phyloP scores from a whole-genome alignment of 306 rosid genomes.

The Rubus parviflorus region DNA sequence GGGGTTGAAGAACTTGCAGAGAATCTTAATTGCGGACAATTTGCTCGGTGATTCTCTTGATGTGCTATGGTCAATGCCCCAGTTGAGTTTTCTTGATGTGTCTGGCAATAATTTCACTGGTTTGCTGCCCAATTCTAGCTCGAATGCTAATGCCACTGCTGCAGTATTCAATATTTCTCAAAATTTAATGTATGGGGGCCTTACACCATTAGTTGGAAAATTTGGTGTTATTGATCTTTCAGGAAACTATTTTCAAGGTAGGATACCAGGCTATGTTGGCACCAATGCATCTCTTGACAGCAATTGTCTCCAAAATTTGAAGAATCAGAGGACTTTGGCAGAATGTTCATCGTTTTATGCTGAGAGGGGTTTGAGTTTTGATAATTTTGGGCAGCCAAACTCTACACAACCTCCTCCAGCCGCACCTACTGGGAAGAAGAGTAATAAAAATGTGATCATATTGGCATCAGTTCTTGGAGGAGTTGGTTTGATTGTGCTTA shows the following conservation, averaged over 20 bases:
- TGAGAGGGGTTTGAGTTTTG: slow-evolving; percentile 57
- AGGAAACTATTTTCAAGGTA: slow-evolving; percentile 75
- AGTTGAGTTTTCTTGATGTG: slow-evolving; percentile 58
- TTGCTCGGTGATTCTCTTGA: slow-evolving; percentile 49
- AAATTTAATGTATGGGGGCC: slow-evolving; percentile 67
- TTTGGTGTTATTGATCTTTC: slow-evolving; percentile 64
- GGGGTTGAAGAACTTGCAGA: slow-evolving; percentile 58
- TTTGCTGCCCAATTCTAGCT: slow-evolving; percentile 57
- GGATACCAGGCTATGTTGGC: slow-evolving; percentile 40
- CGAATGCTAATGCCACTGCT: slow-evolving; percentile 30
- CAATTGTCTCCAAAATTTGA: slow-evolving; percentile 68
- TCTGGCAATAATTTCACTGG: slow-evolving; percentile 74
- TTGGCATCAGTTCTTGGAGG: slow-evolving; percentile 80
- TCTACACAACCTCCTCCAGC: slow-evolving; percentile 35
- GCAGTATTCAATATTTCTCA: slow-evolving; percentile 56
- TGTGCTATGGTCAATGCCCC: slow-evolving; percentile 59
- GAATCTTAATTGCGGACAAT: slow-evolving; percentile 50
- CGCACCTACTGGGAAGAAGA: slow-evolving; percentile 47
- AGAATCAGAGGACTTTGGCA: slow-evolving; percentile 49
- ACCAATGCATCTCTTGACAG: slow-evolving; percentile 44
- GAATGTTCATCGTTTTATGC: slow-evolving; percentile 72
- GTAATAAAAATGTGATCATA: slow-evolving; percentile 47
- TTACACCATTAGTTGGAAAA: slow-evolving; percentile 48
- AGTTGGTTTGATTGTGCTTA: slow-evolving; percentile 48
- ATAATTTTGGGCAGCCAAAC: slow-evolving; percentile 60